Conservation (phyloP, 2,329 filamentous ascomycete species). For the Xylaria sp. region DNA sequence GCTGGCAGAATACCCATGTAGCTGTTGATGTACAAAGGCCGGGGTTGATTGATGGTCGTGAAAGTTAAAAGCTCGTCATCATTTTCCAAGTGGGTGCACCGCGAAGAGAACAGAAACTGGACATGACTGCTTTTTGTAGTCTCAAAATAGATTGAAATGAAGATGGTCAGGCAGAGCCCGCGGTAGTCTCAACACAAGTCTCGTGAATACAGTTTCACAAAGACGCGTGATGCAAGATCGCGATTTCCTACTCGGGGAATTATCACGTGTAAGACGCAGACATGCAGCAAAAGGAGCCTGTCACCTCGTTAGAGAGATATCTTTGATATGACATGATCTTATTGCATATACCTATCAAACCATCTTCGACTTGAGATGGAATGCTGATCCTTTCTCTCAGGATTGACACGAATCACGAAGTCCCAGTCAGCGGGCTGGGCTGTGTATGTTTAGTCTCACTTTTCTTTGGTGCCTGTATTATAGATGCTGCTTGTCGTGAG, state of each 20-base stretch:
- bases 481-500: not conserved
- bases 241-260: constrained; percentile 35
- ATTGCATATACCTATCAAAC: not conserved
- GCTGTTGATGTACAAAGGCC: not conserved
- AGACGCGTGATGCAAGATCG: constrained; percentile 50
- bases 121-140: constrained; percentile 23
- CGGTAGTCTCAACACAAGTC: constrained; percentile 37
- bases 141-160: constrained; percentile 21
- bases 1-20: not conserved
- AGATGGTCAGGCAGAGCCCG: constrained; percentile 35
- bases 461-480: not conserved
- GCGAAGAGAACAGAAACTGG: constrained; percentile 6
- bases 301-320: not conserved
- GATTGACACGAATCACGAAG: constrained; percentile 7
- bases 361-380: not conserved
- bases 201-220: constrained; percentile 45
- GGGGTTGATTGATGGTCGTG: not conserved
- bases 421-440: constrained; percentile 19
- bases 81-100: not conserved
- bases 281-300: constrained; percentile 2
- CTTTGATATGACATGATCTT: not conserved
- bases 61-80: constrained; percentile 7
- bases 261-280: constrained; percentile 19
- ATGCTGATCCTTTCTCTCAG: not conserved
- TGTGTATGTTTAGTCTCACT: constrained; percentile 2